A percentile compares a stretch with the other conserved stretches of the same genome.
phyloP scores from a whole-genome alignment of 306 rosid species.

The Vigna nakashimae region DNA sequence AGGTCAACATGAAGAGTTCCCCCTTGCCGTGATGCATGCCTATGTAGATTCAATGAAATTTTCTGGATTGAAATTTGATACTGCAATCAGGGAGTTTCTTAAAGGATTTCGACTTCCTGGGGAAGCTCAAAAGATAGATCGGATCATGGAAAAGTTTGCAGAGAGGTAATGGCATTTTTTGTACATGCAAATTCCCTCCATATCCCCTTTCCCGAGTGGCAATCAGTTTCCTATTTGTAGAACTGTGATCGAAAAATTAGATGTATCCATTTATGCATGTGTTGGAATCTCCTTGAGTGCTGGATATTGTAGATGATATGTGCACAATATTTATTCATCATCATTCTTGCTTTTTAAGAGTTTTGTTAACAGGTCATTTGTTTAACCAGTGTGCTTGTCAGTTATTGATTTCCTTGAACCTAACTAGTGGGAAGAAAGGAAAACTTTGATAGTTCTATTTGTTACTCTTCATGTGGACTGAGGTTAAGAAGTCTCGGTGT shows the following conservation, averaged over 20 bases:
- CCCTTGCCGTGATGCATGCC: constrained; percentile 98
- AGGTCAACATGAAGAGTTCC: constrained; percentile 99
- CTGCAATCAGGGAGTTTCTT: constrained; percentile 97
- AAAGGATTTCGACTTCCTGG: constrained; percentile 99
- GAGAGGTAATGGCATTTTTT: constrained; percentile 66
- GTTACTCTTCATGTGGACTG: constrained; percentile 18
- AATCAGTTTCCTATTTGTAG: constrained; percentile 33
- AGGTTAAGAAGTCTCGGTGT: constrained; percentile 10
- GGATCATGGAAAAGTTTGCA: constrained; percentile 99
- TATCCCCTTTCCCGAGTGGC: constrained; percentile 28
- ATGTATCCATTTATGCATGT: constrained; percentile 35
- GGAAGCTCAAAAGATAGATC: constrained; percentile 99
- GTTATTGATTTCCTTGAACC: constrained; percentile 20
- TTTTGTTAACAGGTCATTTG: constrained; percentile 5
- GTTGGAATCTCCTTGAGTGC: constrained; percentile 15
- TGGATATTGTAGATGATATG: constrained; percentile 21
- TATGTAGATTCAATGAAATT: constrained; percentile 93
- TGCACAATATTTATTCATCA: constrained; percentile 8
- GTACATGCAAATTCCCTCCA: constrained; percentile 35
- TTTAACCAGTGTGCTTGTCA: constrained; percentile 32
- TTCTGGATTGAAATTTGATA: constrained; percentile 89
- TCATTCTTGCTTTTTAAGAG: constrained; percentile 31
- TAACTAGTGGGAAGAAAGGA: constrained; percentile 12
- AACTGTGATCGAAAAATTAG: constrained; percentile 1
- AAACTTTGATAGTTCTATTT: constrained; percentile 13